phyloP scores from a whole-genome alignment of 345 rosid species.

The Lepidium sativum region DNA sequence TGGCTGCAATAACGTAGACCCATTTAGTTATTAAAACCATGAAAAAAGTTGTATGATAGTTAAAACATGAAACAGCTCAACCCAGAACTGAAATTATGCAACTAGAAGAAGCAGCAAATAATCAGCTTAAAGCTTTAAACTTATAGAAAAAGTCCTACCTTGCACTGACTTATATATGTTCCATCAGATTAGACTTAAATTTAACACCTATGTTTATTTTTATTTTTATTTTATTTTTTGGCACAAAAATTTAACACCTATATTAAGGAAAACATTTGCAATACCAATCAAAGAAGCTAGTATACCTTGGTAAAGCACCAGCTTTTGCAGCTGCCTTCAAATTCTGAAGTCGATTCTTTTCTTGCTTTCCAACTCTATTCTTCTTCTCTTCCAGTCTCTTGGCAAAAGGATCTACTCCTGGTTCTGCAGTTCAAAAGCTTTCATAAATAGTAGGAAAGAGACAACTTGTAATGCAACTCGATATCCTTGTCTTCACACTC shows the following conservation, averaged over 20 bases:
- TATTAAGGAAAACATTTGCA: neutral
- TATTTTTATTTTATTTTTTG: no score
- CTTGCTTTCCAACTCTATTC: slow-evolving; percentile 70
- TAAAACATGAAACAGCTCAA: neutral
- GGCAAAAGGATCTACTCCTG: slow-evolving; percentile 85
- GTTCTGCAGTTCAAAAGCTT: slow-evolving; percentile 40
- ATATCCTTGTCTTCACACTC: neutral
- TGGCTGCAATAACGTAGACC: slow-evolving; percentile 44
- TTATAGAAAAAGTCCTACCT: no score
- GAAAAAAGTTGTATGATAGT: neutral
- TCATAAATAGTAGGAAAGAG: neutral
- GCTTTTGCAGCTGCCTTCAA: slow-evolving; percentile 68
- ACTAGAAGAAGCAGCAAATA: neutral
- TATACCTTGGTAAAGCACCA: slow-evolving; percentile 86
- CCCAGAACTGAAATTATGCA: neutral
- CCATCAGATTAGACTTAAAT: neutral
- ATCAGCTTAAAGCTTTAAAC: neutral
- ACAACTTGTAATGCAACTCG: neutral
- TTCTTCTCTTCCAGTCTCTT: slow-evolving; percentile 68
- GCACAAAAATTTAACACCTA: no score
- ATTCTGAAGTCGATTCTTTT: slow-evolving; percentile 58
- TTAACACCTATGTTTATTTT: no score
- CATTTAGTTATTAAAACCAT: neutral
- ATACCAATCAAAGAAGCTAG: neutral
- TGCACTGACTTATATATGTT: neutral